Conservation (phyloP, 495 filamentous ascomycete species). For the Letharia lupina region DNA sequence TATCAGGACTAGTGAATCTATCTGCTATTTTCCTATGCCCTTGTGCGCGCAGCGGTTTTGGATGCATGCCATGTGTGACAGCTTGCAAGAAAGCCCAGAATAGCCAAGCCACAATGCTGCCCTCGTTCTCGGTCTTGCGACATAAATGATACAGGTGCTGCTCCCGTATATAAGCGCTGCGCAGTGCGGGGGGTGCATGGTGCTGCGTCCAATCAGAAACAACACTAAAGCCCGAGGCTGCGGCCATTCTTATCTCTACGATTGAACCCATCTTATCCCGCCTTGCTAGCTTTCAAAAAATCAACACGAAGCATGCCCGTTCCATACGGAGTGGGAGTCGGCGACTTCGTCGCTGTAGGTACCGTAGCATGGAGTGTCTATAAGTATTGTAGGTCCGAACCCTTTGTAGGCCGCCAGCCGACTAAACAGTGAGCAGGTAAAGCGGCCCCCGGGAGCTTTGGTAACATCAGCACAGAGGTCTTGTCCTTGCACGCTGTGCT, state of each 20-base stretch:
- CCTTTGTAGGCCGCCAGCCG: neutral
- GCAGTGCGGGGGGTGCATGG: too few species aligned
- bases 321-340: slow-evolving; percentile 28
- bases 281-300: neutral
- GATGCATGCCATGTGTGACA: neutral
- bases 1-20: too few species aligned
- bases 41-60: neutral
- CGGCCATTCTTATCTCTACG: neutral
- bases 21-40: neutral
- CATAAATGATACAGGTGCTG: neutral
- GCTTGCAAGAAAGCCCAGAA: neutral
- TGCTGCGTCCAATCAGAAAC: too few species aligned
- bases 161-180: too few species aligned
- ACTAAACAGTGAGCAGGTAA: slow-evolving; percentile 16
- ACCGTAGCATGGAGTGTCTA: slow-evolving; percentile 30
- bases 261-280: neutral
- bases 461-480: slow-evolving; percentile 31
- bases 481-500: slow-evolving; percentile 33
- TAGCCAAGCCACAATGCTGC: neutral
- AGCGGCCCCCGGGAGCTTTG: slow-evolving; percentile 31
- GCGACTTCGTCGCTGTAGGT: slow-evolving; percentile 29
- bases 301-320: neutral
- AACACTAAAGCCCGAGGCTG: neutral
- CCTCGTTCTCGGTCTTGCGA: neutral
- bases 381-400: slow-evolving; percentile 22